phyloP scores from a whole-genome alignment of 1,284 basidiomycete genomes.

The Tetrapyrgos nigripes region DNA sequence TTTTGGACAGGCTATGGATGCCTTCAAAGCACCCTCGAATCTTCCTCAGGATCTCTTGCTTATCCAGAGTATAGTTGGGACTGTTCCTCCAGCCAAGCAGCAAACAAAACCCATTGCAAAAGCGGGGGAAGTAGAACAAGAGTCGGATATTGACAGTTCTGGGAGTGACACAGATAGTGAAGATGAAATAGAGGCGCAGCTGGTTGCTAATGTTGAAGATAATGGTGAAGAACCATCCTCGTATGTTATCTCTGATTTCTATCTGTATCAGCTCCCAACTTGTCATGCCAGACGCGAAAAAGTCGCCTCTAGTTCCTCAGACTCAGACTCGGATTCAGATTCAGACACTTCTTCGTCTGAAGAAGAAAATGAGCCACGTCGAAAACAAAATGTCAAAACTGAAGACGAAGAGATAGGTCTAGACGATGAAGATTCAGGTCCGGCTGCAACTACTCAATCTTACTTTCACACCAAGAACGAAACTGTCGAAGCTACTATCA shows the following conservation, averaged over 20 bases:
- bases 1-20: conserved; percentile 33
- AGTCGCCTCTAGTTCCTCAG: conserved; percentile 40
- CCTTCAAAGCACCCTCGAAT: conserved; percentile 59
- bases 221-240: conserved; percentile 27
- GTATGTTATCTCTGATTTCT: conserved; percentile 20
- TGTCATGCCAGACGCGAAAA: not conserved
- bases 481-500: conserved; percentile 53
- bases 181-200: conserved; percentile 70
- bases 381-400: conserved; percentile 20
- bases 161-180: conserved; percentile 62
- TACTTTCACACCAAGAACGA: conserved; percentile 73
- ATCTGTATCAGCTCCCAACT: conserved; percentile 10
- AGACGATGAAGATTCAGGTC: conserved; percentile 59
- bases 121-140: conserved; percentile 28
- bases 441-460: conserved; percentile 41
- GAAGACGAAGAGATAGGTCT: conserved; percentile 34
- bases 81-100: conserved; percentile 24
- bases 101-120: conserved; percentile 9
- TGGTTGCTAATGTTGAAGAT: conserved; percentile 44
- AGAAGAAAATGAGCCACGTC: conserved; percentile 12
- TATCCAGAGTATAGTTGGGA: conserved; percentile 69
- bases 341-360: conserved; percentile 30
- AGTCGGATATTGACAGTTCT: conserved; percentile 58
- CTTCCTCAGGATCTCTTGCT: conserved; percentile 76
- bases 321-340: conserved; percentile 33